A percentile compares a stretch with the other conserved stretches of the same genome.
These are phyloP conservation scores for Xylaria sp. DNA, from an alignment of 2,329 filamentous ascomycete species.

Conservation along the genomic window DNA sequence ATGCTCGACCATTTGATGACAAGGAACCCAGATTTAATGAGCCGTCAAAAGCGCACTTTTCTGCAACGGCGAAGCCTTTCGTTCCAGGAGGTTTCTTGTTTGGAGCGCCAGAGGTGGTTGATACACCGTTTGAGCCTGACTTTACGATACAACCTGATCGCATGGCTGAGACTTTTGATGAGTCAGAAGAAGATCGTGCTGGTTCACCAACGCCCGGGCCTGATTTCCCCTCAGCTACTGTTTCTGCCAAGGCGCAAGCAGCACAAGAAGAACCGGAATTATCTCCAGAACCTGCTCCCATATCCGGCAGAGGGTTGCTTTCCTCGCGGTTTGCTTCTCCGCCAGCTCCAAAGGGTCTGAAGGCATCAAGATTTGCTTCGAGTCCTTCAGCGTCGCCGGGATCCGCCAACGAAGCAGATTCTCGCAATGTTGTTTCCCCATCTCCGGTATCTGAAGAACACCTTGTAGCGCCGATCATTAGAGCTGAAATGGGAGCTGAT, in stretches of 20 bases:
- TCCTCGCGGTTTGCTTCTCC: slow-evolving; percentile 52
- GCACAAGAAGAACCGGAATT: slow-evolving; percentile 28
- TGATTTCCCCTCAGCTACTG: slow-evolving; percentile 40
- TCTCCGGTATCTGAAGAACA: slow-evolving; percentile 50
- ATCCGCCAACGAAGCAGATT: slow-evolving; percentile 56
- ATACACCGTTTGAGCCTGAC: slow-evolving; percentile 46
- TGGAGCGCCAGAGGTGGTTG: slow-evolving; percentile 50
- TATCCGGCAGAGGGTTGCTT: slow-evolving; percentile 44
- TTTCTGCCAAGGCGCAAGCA: slow-evolving; percentile 37
- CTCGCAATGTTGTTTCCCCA: slow-evolving; percentile 58
- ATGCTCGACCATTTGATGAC: slow-evolving; percentile 62
- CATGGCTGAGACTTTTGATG: slow-evolving; percentile 40
- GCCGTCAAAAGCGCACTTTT: slow-evolving; percentile 67
- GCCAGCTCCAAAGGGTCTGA: slow-evolving; percentile 54
- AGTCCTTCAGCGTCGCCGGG: slow-evolving; percentile 57
- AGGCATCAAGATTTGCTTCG: slow-evolving; percentile 60
- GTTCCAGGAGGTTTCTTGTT: slow-evolving; percentile 56
- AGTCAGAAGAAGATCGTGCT: slow-evolving; percentile 48
- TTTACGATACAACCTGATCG: slow-evolving; percentile 45
- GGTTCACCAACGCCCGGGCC: slow-evolving; percentile 52
- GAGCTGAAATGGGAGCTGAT: slow-evolving; percentile 44
- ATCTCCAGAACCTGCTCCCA: slow-evolving; percentile 39
- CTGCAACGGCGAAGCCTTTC: slow-evolving; percentile 78
- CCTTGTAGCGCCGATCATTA: slow-evolving; percentile 10
- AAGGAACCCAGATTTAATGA: slow-evolving; percentile 54